Evolutionary conservation across 78 protist genomes (phyloP).

Genomic region (Dictyostelium capitatum): DNA sequence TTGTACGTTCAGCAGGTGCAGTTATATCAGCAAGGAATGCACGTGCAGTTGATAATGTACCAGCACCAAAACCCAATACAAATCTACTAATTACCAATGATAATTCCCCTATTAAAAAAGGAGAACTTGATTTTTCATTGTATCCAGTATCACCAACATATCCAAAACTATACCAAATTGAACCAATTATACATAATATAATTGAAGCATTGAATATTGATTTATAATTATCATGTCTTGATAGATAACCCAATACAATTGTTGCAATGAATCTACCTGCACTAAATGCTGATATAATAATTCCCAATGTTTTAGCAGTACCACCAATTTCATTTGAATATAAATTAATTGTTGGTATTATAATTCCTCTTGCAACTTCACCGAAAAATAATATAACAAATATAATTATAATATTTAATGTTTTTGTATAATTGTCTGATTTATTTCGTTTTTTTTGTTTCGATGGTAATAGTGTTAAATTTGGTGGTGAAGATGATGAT

Average conservation of each 20-base stretch:
- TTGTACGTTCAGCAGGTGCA: constrained; percentile 33
- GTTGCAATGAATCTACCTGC: constrained; percentile 38
- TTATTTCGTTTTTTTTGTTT: too few relatives aligned
- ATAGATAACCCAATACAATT: not conserved
- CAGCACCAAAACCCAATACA: constrained; percentile 42
- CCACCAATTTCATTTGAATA: not conserved
- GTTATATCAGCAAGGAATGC: constrained; percentile 47
- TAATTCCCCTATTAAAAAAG: not conserved
- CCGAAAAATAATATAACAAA: constrained; percentile 21
- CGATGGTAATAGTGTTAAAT: too few relatives aligned
- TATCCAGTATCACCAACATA: not conserved
- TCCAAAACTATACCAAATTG: not conserved
- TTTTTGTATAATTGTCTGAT: not conserved
- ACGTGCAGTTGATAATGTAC: constrained; percentile 44
- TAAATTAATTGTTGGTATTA: constrained; percentile 5
- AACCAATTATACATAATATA: constrained; percentile 24
- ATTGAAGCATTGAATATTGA: constrained; percentile 3
- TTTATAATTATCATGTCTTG: not conserved
- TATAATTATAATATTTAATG: not conserved
- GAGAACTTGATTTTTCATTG: too few relatives aligned
- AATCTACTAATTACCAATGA: constrained; percentile 5
- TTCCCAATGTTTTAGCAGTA: not conserved
- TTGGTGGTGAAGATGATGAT: too few relatives aligned
- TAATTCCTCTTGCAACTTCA: constrained; percentile 28
- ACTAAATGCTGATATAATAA: constrained; percentile 18